Conservation (phyloP, 2,329 filamentous ascomycete species). For the Seiridium unicorne region DNA sequence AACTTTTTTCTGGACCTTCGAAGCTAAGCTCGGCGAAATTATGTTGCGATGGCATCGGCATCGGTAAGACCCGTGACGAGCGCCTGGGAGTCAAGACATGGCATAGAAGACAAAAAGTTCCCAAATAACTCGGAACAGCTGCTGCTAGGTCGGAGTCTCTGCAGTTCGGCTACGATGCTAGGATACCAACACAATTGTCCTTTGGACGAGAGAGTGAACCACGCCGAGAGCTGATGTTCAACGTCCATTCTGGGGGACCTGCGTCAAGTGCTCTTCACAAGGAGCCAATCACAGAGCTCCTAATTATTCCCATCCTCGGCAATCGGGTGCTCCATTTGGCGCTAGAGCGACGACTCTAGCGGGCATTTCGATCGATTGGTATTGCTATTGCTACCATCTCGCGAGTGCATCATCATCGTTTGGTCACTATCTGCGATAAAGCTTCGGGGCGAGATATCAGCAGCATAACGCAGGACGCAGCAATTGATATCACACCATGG, state of each 20-base stretch:
- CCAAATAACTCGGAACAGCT: no score
- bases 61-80: neutral
- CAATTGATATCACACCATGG: constrained; percentile 40
- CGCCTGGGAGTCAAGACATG: no score
- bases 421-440: neutral
- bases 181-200: no score
- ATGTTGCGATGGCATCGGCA: neutral
- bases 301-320: constrained; percentile 8
- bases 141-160: no score
- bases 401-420: neutral
- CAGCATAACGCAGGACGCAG: neutral
- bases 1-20: constrained; percentile 2
- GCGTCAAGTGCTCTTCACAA: no score
- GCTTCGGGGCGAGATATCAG: constrained; percentile 7
- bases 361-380: neutral
- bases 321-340: constrained; percentile 6
- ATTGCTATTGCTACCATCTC: no score
- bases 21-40: neutral
- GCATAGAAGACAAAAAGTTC: no score
- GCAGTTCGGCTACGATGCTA: no score
- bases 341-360: neutral
- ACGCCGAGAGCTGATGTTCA: no score
- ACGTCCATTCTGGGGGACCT: no score
- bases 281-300: constrained; percentile 7
- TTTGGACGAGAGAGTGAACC: no score